Evolutionary conservation across 2,329 filamentous ascomycete species (phyloP).

Genomic region (Trichophyton verrucosum): DNA sequence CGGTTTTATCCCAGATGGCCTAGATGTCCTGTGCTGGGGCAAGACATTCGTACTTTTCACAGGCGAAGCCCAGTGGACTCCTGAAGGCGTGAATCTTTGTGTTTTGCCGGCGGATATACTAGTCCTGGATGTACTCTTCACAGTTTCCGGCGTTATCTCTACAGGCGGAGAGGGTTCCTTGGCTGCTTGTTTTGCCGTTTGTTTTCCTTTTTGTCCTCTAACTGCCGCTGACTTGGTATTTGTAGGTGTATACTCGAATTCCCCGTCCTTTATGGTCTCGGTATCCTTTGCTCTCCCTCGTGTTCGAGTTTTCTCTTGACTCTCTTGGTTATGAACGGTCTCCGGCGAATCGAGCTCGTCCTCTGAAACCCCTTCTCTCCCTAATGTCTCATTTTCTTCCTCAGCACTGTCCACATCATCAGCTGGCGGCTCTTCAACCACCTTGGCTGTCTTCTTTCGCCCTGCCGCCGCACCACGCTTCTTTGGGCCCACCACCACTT

Average conservation of each 20-base stretch:
- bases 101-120: neutral
- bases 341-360: conserved; percentile 20
- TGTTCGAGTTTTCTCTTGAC: conserved; percentile 16
- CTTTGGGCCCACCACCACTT: conserved; percentile 14
- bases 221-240: conserved; percentile 15
- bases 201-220: conserved; percentile 13
- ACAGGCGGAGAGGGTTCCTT: neutral
- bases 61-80: neutral
- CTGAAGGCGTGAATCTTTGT: neutral
- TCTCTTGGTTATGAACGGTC: conserved; percentile 16
- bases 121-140: neutral
- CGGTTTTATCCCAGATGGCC: conserved; percentile 2
- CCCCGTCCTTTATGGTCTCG: conserved; percentile 26
- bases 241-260: conserved; percentile 32
- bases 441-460: conserved; percentile 17
- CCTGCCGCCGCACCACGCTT: conserved; percentile 19
- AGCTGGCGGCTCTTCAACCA: neutral
- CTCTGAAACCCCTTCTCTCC: conserved; percentile 24
- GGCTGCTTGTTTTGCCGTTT: neutral
- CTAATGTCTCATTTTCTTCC: conserved; percentile 20
- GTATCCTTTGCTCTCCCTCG: conserved; percentile 15
- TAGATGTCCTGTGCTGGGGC: neutral
- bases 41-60: neutral
- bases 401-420: conserved; percentile 1
- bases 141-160: neutral